Evolutionary conservation across 495 filamentous ascomycete genomes (phyloP), one percentile per base, ranked within the genome.

Genomic region (Niebla homalea): DNA sequence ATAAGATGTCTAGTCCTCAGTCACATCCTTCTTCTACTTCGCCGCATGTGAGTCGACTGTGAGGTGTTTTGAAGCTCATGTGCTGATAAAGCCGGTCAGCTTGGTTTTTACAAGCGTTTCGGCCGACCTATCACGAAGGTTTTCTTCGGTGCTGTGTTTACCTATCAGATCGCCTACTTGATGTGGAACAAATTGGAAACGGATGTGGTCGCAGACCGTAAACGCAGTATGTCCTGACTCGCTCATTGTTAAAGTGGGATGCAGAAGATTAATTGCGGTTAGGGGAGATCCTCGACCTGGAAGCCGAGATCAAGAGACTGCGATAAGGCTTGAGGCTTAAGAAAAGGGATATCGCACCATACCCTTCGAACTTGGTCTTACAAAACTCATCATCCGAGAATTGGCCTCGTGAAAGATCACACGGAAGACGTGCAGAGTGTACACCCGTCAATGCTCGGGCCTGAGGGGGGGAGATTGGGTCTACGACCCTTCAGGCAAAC

Each of bases 81-180:
- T 5, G 7, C 2, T 22, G 12, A 20, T 53, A 53, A 19, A 59
- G 23, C 22, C 29, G 19, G 40, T 10, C 32, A 94, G 84, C 62
- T 79, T 41, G 65, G 69, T 2, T 89, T 90, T 62, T 98, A 92
- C 68, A 81, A 77, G 54, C 74, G 75, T 48, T 94, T 93, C 64
- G 73, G 76, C 22, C 73, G 83, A 6, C 89, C 92, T 12, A 76
- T 97, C 50, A 75, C 75, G 36, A 97, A 95, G 66, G 82, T 84
- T 51, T 83, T 94, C 58, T 74, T 96, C 8, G 80, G 88, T 45
- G 85, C 88, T 14, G 70, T 95, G 20, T 83, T 94, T 64, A 86
- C 83, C 0, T 98, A 94, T 67, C 92, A 98, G 64, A 59, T 86
- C 10, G 64, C 78, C 21, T 94, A 95, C 66, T 93, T 78, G 76